Evolutionary conservation across 805 yeast genomes (phyloP), one percentile per base, ranked within the genome.

Genomic region (Metahyphopichia silvanorum): DNA sequence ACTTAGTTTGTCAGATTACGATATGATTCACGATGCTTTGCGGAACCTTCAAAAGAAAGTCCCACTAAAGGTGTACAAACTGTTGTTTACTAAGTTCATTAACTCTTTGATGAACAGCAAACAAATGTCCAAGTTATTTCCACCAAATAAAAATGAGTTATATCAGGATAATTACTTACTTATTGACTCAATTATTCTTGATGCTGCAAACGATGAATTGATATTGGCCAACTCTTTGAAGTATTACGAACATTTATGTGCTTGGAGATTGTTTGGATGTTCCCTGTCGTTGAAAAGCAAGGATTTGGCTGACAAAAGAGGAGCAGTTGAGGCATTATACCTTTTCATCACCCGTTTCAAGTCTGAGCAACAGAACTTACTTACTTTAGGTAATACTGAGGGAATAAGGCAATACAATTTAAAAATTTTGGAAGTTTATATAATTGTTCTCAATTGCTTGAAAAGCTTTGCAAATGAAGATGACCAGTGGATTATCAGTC

Each of bases 381-480:
- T 48, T 13, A 35, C 31, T 22, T 29, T 33, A 6, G 36, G 34
- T 21, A 46, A 36, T 16, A 25, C 29, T 21, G 57, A 53, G 15
- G 60, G 57, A 30, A 38, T 56, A 24, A 56, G 54, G 34, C 57
- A 60, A 29, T 54, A 56, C 37, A 57, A 61, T 31, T 51, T 66
- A 38, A 64, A 66, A 42, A 49, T 66, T 9, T 49, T 66, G 31
- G 73, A 66, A 40, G 49, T 64, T 28, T 66, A 65, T 42, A 55
- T 65, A 52, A 53, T 66, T n/a, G 58, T 66, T 5, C 42, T 66
- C 38, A 66, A 66, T 36, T 51, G 62, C 15, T 50, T 66, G 29
- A 60, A 57, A 28, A 51, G 62, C 17, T 63, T 63, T 32, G 47
- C 49, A 11, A 35, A 42, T 20, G 60, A 53, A 3, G 62, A 58